Conservation (phyloP, 108 stramenopile species). For the Craspedostauros australis region DNA sequence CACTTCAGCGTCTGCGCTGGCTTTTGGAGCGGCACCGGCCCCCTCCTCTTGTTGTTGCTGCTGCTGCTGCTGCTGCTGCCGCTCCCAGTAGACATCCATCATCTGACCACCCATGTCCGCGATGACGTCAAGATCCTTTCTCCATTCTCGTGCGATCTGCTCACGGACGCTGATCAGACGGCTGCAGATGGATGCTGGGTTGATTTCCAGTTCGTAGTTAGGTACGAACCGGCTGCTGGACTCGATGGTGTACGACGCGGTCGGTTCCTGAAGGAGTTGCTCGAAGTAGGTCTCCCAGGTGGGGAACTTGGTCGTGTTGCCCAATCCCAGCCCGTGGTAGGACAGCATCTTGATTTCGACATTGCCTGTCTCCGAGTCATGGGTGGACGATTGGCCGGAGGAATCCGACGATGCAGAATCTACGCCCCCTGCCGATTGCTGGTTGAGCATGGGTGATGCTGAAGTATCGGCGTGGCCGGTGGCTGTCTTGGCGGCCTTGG, state of each 20-base stretch:
- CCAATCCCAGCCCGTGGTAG: slow-evolving; percentile 62
- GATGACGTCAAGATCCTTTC: slow-evolving; percentile 55
- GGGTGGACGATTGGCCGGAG: too few relatives aligned
- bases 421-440: too few relatives aligned
- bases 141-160: slow-evolving; percentile 70
- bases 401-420: too few relatives aligned
- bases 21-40: slow-evolving; percentile 11
- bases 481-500: slow-evolving; percentile 18
- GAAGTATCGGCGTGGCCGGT: background rate
- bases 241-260: slow-evolving; percentile 30
- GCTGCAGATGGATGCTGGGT: slow-evolving; percentile 53
- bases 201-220: slow-evolving; percentile 58
- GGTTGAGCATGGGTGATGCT: too few relatives aligned
- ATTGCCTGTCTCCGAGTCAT: too few relatives aligned
- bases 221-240: slow-evolving; percentile 22
- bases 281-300: slow-evolving; percentile 77
- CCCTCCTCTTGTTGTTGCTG: background rate
- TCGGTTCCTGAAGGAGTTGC: slow-evolving; percentile 41
- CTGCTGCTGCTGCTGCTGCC: background rate
- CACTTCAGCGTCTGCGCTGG: slow-evolving; percentile 1
- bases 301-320: slow-evolving; percentile 62
- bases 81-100: slow-evolving; percentile 19
- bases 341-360: slow-evolving; percentile 37
- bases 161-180: slow-evolving; percentile 68
- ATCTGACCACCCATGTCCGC: slow-evolving; percentile 31